Conservation (phyloP, 2,329 filamentous ascomycete species). For the Coniochaeta prunicola region DNA sequence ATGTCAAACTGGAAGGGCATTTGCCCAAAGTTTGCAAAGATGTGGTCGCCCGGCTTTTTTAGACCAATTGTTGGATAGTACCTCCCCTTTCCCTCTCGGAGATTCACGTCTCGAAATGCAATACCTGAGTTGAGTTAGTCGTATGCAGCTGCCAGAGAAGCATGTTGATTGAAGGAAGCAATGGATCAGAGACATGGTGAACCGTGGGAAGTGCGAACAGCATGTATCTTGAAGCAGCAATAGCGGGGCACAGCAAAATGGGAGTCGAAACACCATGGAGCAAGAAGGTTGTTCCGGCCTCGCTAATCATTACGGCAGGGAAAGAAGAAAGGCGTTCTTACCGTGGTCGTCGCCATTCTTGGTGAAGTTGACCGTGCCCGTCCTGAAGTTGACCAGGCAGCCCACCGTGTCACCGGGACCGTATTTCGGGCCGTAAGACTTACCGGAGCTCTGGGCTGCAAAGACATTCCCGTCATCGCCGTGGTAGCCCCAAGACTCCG, state of each 20-base stretch:
- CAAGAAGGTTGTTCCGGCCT: background rate
- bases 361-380: conserved; percentile 60
- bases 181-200: background rate
- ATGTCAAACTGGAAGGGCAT: conserved; percentile 86
- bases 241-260: background rate
- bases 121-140: conserved; percentile 39
- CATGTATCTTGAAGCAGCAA: background rate
- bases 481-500: conserved; percentile 62
- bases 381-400: conserved; percentile 59
- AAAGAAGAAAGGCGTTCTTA: conserved; percentile 19
- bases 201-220: background rate
- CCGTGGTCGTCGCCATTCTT: conserved; percentile 54
- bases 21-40: conserved; percentile 61
- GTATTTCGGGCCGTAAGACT: conserved; percentile 49
- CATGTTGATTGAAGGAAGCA: background rate
- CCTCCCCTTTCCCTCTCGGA: conserved; percentile 44
- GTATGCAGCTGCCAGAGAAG: background rate
- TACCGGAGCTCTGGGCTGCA: conserved; percentile 47
- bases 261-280: background rate
- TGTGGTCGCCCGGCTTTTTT: conserved; percentile 55
- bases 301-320: no score
- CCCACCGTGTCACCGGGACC: conserved; percentile 52
- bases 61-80: conserved; percentile 63
- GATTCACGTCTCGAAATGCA: conserved; percentile 63
- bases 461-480: conserved; percentile 61